Conservation (phyloP, 768 basidiomycete genomes). For the Rhizopogon vesiculosus region DNA sequence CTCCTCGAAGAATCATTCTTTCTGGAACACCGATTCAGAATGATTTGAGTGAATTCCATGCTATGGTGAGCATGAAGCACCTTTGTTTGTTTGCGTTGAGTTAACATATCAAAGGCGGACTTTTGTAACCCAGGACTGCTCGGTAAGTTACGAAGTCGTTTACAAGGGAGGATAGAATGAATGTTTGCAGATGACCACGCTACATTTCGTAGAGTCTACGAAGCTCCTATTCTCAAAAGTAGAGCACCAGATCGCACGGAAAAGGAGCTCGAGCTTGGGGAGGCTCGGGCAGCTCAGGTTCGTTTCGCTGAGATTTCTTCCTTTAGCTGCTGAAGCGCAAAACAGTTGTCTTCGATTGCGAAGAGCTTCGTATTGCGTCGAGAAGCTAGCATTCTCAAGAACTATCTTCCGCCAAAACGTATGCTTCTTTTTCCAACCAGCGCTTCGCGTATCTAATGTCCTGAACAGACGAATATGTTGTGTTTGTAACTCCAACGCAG, state of each 20-base stretch:
- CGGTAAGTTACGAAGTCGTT: constrained; percentile 37
- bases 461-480: constrained; percentile 87
- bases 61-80: constrained; percentile 65
- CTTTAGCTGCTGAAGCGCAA: background rate
- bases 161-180: constrained; percentile 1
- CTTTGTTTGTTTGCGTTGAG: background rate
- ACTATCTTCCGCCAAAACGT: constrained; percentile 92
- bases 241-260: constrained; percentile 69
- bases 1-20: constrained; percentile 77
- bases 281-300: constrained; percentile 76
- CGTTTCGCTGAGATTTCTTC: background rate
- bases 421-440: constrained; percentile 15
- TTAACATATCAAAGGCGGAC: constrained; percentile 52
- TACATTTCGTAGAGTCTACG: constrained; percentile 78
- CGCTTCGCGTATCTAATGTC: background rate
- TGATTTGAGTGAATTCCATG: constrained; percentile 90
- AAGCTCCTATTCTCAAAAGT: constrained; percentile 82
- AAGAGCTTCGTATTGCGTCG: constrained; percentile 89
- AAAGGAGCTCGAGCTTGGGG: constrained; percentile 74
- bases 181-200: constrained; percentile 59
- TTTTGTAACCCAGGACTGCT: constrained; percentile 94
- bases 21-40: constrained; percentile 99
- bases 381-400: constrained; percentile 75
- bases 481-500: constrained; percentile 88
- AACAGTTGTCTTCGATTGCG: constrained; percentile 65